phyloP scores from a whole-genome alignment of 1,284 basidiomycete species.

The Leccinum angustisporum region DNA sequence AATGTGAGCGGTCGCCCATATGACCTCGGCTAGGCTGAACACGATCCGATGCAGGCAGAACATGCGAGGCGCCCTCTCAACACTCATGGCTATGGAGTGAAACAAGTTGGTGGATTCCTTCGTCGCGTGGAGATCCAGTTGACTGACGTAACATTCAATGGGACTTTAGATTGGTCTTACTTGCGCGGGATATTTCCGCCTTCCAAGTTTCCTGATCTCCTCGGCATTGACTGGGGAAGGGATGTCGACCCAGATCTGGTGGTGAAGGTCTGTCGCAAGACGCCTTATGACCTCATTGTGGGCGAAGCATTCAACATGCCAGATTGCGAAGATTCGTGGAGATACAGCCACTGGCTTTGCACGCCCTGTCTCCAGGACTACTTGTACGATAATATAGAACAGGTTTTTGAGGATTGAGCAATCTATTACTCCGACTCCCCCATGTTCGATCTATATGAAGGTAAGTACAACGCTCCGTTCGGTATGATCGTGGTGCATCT shows the following conservation, averaged over 20 bases:
- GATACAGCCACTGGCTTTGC: conserved; percentile 14
- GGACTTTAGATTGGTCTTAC: conserved; percentile 9
- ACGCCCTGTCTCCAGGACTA: conserved; percentile 11
- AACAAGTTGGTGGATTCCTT: not conserved
- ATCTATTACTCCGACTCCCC: too few relatives aligned
- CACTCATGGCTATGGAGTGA: not conserved
- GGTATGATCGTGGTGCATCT: too few relatives aligned
- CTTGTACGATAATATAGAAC: conserved; percentile 13
- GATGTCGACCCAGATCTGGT: conserved; percentile 20
- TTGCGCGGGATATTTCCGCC: conserved; percentile 16
- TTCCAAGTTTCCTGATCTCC: not conserved
- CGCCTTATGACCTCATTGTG: conserved; percentile 13
- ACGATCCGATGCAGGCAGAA: not conserved
- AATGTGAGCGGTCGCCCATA: not conserved
- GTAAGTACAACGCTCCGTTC: too few relatives aligned
- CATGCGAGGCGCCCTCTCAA: not conserved
- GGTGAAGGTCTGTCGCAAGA: conserved; percentile 7
- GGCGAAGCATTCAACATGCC: conserved; percentile 4
- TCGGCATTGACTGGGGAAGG: conserved; percentile 15
- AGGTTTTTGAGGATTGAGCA: too few relatives aligned
- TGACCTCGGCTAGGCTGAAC: not conserved
- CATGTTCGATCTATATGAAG: too few relatives aligned
- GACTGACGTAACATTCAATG: not conserved
- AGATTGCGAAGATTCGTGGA: conserved; percentile 12
- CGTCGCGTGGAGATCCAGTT: not conserved